Base-by-base conservation (phyloP, 257 asterid species). In the Solanum megistacrolobum region DNA sequence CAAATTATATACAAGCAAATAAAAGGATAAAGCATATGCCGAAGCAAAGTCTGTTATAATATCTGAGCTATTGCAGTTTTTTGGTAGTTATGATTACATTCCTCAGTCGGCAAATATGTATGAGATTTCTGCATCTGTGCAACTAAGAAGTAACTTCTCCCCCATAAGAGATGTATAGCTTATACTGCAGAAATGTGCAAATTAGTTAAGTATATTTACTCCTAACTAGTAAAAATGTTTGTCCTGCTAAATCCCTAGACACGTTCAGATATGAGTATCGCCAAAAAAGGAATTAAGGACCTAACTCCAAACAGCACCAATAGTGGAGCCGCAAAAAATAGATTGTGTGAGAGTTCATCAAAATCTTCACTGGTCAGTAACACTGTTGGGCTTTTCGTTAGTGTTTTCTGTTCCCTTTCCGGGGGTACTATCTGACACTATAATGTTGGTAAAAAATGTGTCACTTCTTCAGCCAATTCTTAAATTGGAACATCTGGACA, bases 401-500 rank as follows among this genome's bases (percentile, higher is more conserved):
- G 79, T 65, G 20, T 82, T 82, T 29, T 82, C 34, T 29, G 85
- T 48, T 48, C 41, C 12, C 20, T 82, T 60, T 35, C 46, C 39
- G 35, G 75, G 21, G 87, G 35, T 65, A 84, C 36, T 52, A 84
- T 66, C 87, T 16, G 78, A 60, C 60, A 12, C 62, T 36, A 82
- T 82, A 82, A 48, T 82, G 68, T 20, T 52, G 43, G 11, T 48
- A 29, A 81, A 81, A 36, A 16, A 82, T 82, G 29, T 16, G 29
- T 16, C 69, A 82, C 69, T 82, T 46, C 85, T 81, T 62, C 18
- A 87, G 2, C 73, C 85, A 60, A 87, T 87, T 9, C 43, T 87
- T 79, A 87, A 60, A 87, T 58, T 76, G 23, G 66, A 58, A 27
- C 89, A 87, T 10, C 86, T 87, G 58, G 62, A 75, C 75, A 87